A percentile compares a stretch with the other conserved stretches of the same genome.
Conservation (phyloP, 257 asterid species). For the Mentha longifolia region DNA sequence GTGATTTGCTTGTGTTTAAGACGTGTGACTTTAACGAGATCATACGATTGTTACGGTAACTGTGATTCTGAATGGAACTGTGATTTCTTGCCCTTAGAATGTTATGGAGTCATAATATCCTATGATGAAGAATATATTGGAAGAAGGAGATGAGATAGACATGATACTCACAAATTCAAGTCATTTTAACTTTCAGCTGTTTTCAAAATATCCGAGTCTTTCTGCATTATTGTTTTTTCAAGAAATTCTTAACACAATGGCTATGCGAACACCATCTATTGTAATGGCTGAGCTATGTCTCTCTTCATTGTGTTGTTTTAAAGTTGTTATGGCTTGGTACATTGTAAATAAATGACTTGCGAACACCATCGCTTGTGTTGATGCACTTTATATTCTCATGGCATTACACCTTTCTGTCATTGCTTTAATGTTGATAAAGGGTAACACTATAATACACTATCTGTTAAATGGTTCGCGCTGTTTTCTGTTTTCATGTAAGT, state of each 20-base stretch:
- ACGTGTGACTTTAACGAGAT: background rate
- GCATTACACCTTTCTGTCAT: background rate
- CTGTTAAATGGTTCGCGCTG: slow-evolving; percentile 11
- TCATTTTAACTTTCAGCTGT: slow-evolving; percentile 1
- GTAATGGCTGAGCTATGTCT: background rate
- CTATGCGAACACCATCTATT: background rate
- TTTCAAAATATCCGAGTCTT: background rate
- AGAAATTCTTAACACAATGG: background rate
- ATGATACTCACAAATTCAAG: background rate
- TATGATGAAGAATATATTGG: background rate
- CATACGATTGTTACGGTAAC: background rate
- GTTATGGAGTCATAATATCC: background rate
- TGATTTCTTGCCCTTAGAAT: background rate
- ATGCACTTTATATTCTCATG: background rate
- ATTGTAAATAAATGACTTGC: background rate
- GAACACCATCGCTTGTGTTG: slow-evolving; percentile 4
- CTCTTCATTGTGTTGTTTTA: background rate
- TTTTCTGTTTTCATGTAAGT: slow-evolving; percentile 1
- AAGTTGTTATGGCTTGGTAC: slow-evolving; percentile 9
- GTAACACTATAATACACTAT: slow-evolving; percentile 5
- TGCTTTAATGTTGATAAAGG: slow-evolving; percentile 23
- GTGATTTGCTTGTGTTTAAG: slow-evolving; percentile 7
- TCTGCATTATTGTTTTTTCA: background rate
- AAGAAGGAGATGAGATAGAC: slow-evolving; percentile 13
- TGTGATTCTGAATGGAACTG: slow-evolving; percentile 10